These are phyloP conservation scores for Boletellus sp. DNA, from an alignment of 1,284 basidiomycete genomes.

Conservation along the genomic window DNA sequence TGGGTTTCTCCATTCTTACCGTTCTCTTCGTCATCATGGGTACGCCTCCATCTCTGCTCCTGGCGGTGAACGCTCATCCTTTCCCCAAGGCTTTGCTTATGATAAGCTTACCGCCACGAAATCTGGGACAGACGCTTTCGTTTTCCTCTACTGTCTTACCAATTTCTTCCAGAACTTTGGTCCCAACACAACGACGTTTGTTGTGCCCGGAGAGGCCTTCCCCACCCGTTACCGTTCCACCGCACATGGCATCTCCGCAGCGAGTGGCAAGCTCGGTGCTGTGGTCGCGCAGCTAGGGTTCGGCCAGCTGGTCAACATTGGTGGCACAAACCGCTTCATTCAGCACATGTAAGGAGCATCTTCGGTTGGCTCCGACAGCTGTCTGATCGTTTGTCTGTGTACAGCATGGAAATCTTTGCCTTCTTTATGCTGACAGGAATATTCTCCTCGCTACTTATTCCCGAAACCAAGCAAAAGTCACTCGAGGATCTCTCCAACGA, in stretches of 20 bases:
- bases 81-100: slow-evolving; percentile 51
- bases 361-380: neutral
- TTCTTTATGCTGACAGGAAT: slow-evolving; percentile 62
- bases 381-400: neutral
- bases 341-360: slow-evolving; percentile 34
- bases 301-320: slow-evolving; percentile 48
- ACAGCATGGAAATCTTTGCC: slow-evolving; percentile 49
- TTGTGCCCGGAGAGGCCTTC: slow-evolving; percentile 72
- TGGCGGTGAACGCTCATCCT: slow-evolving; percentile 2
- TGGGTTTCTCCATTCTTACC: slow-evolving; percentile 58
- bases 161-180: slow-evolving; percentile 60
- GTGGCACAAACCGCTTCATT: slow-evolving; percentile 41
- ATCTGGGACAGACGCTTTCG: slow-evolving; percentile 44
- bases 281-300: slow-evolving; percentile 66
- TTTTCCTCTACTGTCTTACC: slow-evolving; percentile 61
- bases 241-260: slow-evolving; percentile 70
- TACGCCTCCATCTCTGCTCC: slow-evolving; percentile 19
- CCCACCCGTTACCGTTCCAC: slow-evolving; percentile 73
- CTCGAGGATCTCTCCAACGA: slow-evolving; percentile 60
- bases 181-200: slow-evolving; percentile 72
- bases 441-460: slow-evolving; percentile 56
- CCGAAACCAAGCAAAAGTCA: slow-evolving; percentile 56
- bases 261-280: slow-evolving; percentile 66
- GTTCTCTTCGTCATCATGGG: slow-evolving; percentile 51
- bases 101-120: slow-evolving; percentile 47